These are phyloP conservation scores for Rhizopogon vesiculosus DNA, from an alignment of 768 basidiomycete genomes.

Conservation along the genomic window DNA sequence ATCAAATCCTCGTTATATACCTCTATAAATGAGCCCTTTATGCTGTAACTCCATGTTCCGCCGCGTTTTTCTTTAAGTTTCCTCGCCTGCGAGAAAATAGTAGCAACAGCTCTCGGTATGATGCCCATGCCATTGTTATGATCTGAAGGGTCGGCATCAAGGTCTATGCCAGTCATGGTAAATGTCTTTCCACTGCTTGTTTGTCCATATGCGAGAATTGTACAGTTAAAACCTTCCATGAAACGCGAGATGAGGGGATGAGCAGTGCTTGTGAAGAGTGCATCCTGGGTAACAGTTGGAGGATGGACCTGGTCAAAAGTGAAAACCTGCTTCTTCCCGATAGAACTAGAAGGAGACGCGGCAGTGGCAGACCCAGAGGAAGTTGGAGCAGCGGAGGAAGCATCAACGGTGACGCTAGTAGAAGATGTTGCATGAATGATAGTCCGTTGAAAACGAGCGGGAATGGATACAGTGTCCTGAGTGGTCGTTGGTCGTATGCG, in stretches of 20 bases:
- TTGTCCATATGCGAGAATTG: constrained; percentile 36
- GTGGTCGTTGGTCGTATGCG: constrained; percentile 86
- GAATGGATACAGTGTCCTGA: constrained; percentile 83
- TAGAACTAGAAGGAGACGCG: constrained; percentile 42
- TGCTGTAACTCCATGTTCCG: constrained; percentile 67
- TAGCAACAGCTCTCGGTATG: constrained; percentile 88
- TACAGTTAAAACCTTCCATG: constrained; percentile 94
- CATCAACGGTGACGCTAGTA: constrained; percentile 82
- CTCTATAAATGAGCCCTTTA: constrained; percentile 95
- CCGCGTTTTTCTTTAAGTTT: constrained; percentile 75
- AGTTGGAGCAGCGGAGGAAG: constrained; percentile 47
- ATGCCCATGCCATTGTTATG: constrained; percentile 87
- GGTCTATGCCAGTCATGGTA: constrained; percentile 95
- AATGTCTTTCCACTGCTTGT: constrained; percentile 43
- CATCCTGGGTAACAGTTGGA: constrained; percentile 80
- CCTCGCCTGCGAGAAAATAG: constrained; percentile 76
- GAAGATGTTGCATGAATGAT: constrained; percentile 75
- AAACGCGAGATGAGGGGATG: constrained; percentile 84
- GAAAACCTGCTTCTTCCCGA: constrained; percentile 78
- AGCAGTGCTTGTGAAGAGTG: constrained; percentile 81
- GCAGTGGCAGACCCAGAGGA: constrained; percentile 46
- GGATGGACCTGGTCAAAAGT: constrained; percentile 93
- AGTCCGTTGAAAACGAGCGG: constrained; percentile 89
- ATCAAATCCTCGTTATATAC: constrained; percentile 99
- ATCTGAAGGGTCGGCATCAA: constrained; percentile 83